Evolutionary conservation across 164 flowering plant genomes (phyloP).

Genomic region (Vitis amurensis): DNA sequence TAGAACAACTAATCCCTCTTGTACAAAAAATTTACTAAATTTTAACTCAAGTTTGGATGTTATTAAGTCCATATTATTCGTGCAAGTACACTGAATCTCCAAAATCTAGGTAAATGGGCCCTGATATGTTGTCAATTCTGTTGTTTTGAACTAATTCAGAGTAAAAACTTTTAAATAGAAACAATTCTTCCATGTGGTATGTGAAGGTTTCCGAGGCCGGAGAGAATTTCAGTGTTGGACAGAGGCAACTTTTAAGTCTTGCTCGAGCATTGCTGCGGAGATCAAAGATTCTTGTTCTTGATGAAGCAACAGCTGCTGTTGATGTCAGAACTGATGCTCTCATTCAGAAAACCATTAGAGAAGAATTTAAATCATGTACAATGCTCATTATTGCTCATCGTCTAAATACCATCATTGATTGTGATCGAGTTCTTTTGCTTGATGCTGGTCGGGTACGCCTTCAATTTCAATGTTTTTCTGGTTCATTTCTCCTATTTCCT

Average conservation of each 20-base stretch:
- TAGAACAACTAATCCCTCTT: not conserved
- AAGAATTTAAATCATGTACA: conserved; percentile 93
- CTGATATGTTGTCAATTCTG: not conserved
- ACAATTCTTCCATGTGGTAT: conserved; percentile 5
- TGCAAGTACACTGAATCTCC: not conserved
- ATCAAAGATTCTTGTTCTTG: conserved; percentile 98
- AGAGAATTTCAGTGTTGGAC: conserved; percentile 99
- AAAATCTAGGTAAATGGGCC: not conserved
- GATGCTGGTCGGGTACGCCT: conserved; percentile 78
- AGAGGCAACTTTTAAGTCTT: conserved; percentile 94
- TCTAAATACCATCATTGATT: conserved; percentile 90
- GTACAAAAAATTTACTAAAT: not conserved
- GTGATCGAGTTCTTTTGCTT: conserved; percentile 86
- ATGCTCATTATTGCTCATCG: conserved; percentile 98
- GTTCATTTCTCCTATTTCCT: not conserved
- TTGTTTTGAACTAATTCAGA: not conserved
- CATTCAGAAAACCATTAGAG: conserved; percentile 94
- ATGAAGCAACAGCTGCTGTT: conserved; percentile 99
- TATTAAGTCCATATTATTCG: not conserved
- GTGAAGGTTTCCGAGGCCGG: conserved; percentile 93
- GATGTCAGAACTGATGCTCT: conserved; percentile 99
- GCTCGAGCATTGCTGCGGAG: conserved; percentile 90
- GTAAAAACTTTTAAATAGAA: not conserved
- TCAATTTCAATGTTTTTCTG: not conserved
- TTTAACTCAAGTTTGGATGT: not conserved